A percentile compares a stretch with the other conserved stretches of the same genome.
phyloP scores from a whole-genome alignment of 306 rosid genomes.

The Cotoneaster glaucophyllus region DNA sequence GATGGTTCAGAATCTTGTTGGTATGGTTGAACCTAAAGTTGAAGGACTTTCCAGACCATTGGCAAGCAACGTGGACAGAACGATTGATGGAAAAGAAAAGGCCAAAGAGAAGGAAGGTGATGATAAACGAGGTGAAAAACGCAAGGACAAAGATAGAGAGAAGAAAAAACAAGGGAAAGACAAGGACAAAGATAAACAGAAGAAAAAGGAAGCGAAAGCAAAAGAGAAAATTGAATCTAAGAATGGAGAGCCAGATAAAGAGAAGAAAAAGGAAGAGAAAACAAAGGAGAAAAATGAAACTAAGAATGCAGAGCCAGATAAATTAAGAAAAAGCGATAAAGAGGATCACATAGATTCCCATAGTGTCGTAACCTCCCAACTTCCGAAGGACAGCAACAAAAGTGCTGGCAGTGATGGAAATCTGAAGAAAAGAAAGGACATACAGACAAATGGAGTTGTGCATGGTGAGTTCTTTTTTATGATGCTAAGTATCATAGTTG shows the following conservation, averaged over 20 bases:
- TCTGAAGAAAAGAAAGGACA: conserved; percentile 71
- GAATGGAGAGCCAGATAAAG: conserved; percentile 22
- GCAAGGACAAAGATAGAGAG: conserved; percentile 44
- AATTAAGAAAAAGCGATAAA: conserved; percentile 41
- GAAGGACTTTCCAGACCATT: conserved; percentile 36
- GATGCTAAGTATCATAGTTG: conserved; percentile 4
- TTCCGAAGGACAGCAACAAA: conserved; percentile 36
- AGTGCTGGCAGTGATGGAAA: conserved; percentile 39
- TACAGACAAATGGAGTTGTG: conserved; percentile 66
- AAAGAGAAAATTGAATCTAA: conserved; percentile 27
- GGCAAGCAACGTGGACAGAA: conserved; percentile 35
- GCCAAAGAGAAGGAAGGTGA: conserved; percentile 51
- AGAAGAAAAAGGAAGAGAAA: conserved; percentile 32
- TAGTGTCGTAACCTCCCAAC: conserved; percentile 32
- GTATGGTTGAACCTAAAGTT: conserved; percentile 40
- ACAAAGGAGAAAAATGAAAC: conserved; percentile 22
- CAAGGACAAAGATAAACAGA: conserved; percentile 71
- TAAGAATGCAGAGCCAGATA: conserved; percentile 33
- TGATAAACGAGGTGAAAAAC: conserved; percentile 55
- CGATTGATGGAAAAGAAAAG: conserved; percentile 32
- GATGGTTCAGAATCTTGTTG: conserved; percentile 28
- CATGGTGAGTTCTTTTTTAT: conserved; percentile 75
- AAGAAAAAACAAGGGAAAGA: conserved; percentile 76
- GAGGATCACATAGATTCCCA: conserved; percentile 30
- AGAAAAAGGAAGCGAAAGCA: conserved; percentile 25